Percentiles rank a stretch among this genome's conserved stretches.
phyloP scores from a whole-genome alignment of 2,329 filamentous ascomycete species.

The Pleurostoma richardsiae region DNA sequence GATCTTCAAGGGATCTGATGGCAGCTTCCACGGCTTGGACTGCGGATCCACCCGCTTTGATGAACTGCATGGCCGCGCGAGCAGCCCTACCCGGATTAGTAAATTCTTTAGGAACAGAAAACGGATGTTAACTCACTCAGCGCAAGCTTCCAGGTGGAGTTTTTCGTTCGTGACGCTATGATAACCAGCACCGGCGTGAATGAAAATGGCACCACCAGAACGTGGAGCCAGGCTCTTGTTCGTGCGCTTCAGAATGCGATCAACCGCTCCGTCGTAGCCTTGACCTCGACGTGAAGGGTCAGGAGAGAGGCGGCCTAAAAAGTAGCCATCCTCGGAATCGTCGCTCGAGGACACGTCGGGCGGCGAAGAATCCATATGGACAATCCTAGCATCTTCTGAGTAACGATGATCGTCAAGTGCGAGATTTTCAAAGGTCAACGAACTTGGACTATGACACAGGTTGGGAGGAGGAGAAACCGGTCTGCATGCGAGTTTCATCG shows the following conservation, averaged over 20 bases:
- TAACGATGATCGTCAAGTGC: too few species aligned
- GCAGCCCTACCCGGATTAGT: slow-evolving; percentile 58
- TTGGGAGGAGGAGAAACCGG: too few species aligned
- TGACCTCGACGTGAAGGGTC: slow-evolving; percentile 8
- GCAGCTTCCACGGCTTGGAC: slow-evolving; percentile 88
- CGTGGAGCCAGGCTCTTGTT: slow-evolving; percentile 10
- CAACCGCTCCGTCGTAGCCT: slow-evolving; percentile 34
- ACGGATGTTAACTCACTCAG: slow-evolving; percentile 60
- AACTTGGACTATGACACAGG: too few species aligned
- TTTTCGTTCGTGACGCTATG: slow-evolving; percentile 84
- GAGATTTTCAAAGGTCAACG: too few species aligned
- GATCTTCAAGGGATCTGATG: slow-evolving; percentile 82
- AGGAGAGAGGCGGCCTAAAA: slow-evolving; percentile 1
- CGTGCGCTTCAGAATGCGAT: slow-evolving; percentile 29
- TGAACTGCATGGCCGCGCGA: slow-evolving; percentile 73
- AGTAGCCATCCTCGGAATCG: too few species aligned
- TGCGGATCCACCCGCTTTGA: slow-evolving; percentile 73
- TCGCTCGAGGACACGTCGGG: too few species aligned
- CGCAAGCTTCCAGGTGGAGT: slow-evolving; percentile 79
- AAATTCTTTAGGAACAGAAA: background rate
- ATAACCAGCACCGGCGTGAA: slow-evolving; percentile 92
- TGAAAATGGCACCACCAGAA: slow-evolving; percentile 72
- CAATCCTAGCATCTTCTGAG: too few species aligned
- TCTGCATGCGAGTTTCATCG: too few species aligned
- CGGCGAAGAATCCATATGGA: too few species aligned